Evolutionary conservation across 305 asterid species (phyloP), one percentile per base, ranked within the genome.

Genomic region (Withania somnifera): DNA sequence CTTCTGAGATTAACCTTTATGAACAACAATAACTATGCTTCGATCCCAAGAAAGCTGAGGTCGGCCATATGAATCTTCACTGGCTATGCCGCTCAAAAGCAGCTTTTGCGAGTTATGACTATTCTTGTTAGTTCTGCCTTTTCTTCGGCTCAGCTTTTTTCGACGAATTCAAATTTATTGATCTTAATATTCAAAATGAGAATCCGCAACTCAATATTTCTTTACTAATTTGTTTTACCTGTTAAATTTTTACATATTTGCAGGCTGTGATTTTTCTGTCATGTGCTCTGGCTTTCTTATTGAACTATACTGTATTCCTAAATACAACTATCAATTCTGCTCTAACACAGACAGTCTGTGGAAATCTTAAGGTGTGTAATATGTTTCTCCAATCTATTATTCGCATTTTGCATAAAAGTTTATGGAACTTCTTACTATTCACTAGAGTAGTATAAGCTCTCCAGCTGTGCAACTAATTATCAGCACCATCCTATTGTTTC

Each of bases 311-410:
- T 0, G 82, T 84, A 26, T 84, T 80, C 63, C 78, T 81, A 24
- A 84, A 84, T 78, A 84, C 86, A 51, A 84, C 84, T 8, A 22
- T 84, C 45, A 84, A 84, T 53, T 84, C 86, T 24, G 84, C 86
- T 11, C 82, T 84, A 7, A 84, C 86, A 52, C 86, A 81, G 42
- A 52, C 84, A 17, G 51, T 84, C 51, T 84, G 86, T 10, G 84
- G 84, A 75, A 84, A 84, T 73, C 40, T 84, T 19, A 84, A 84
- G 86, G 86, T 84, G 6, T 10, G 63, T 75, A 7, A 47, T 45
- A 14, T 69, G 54, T 22, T 69, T 69, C 78, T 40, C 11, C 30
- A 69, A 69, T 69, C 54, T 69, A 47, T 69, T 40, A 22, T 7
- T 19, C 11, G 17, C 10, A 40, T 69, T 20, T 0, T 15, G 19